Conservation (phyloP, 164 flowering plant species). For the Vitis rupestris region DNA sequence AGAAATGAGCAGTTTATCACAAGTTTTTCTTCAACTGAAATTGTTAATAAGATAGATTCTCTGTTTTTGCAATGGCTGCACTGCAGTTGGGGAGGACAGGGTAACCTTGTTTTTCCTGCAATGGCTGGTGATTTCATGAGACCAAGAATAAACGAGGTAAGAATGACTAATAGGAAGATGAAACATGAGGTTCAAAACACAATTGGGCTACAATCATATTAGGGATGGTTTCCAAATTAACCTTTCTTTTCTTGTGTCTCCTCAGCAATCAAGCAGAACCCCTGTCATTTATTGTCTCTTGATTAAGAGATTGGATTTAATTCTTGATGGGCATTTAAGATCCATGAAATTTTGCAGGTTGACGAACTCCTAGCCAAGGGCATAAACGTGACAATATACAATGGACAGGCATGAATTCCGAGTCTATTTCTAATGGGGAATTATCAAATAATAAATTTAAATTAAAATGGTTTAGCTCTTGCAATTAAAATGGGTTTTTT, state of each 20-base stretch:
- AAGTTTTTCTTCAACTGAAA: too few species aligned
- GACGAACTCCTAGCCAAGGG: constrained; percentile 25
- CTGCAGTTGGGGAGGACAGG: constrained; percentile 22
- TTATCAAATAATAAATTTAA: too few species aligned
- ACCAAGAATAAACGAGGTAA: constrained; percentile 28
- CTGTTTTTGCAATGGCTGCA: not conserved
- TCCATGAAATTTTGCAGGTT: constrained; percentile 5
- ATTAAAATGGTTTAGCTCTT: not conserved
- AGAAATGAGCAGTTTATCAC: too few species aligned
- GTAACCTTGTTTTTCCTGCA: constrained; percentile 14
- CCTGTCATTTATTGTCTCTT: too few species aligned
- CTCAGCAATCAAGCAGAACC: too few species aligned
- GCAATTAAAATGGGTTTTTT: not conserved
- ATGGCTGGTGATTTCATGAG: constrained; percentile 25
- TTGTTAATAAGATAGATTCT: too few species aligned
- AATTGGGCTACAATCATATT: too few species aligned
- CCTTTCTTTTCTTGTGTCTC: too few species aligned
- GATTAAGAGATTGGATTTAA: too few species aligned
- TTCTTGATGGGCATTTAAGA: too few species aligned
- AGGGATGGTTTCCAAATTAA: too few species aligned
- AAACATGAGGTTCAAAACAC: too few species aligned
- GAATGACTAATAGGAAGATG: not conserved
- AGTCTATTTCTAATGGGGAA: not conserved
- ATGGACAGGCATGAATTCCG: constrained; percentile 18
- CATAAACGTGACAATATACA: constrained; percentile 23